phyloP scores from a whole-genome alignment of 208 protist species.

The Naegleria lovaniensis region DNA sequence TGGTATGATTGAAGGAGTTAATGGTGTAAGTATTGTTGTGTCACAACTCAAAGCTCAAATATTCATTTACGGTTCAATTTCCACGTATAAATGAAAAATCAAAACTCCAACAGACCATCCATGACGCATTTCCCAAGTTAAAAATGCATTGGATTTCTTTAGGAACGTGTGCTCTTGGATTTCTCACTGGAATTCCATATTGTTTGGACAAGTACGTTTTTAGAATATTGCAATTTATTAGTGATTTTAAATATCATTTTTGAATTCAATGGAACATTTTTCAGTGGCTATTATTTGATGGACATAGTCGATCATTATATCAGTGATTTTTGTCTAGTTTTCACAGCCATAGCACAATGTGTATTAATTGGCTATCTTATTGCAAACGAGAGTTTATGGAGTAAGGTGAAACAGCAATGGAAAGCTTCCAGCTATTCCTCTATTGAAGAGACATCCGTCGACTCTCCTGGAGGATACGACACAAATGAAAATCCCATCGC shows the following conservation, averaged over 20 bases:
- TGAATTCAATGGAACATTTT: too few species aligned
- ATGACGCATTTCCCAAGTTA: neutral
- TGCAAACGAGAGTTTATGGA: neutral
- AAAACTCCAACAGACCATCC: neutral
- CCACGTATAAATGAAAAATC: too few species aligned
- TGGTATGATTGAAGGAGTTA: neutral
- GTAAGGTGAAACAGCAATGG: neutral
- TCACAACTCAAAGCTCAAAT: too few species aligned
- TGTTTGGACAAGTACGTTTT: neutral
- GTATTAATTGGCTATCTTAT: neutral
- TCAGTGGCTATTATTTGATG: slow-evolving; percentile 23
- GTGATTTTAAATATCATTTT: too few species aligned
- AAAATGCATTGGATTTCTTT: neutral
- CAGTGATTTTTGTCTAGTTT: neutral
- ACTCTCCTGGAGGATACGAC: neutral
- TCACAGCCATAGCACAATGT: neutral
- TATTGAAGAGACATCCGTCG: neutral
- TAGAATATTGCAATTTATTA: too few species aligned
- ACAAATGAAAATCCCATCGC: neutral
- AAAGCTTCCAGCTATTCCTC: too few species aligned
- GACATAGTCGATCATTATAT: slow-evolving; percentile 17
- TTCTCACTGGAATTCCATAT: slow-evolving; percentile 1
- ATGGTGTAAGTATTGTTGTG: slow-evolving; percentile 14
- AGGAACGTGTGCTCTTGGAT: neutral
- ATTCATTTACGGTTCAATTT: too few species aligned